phyloP scores from a whole-genome alignment of 2,329 filamentous ascomycete genomes.

The Lasiodiplodia hormozganensis region DNA sequence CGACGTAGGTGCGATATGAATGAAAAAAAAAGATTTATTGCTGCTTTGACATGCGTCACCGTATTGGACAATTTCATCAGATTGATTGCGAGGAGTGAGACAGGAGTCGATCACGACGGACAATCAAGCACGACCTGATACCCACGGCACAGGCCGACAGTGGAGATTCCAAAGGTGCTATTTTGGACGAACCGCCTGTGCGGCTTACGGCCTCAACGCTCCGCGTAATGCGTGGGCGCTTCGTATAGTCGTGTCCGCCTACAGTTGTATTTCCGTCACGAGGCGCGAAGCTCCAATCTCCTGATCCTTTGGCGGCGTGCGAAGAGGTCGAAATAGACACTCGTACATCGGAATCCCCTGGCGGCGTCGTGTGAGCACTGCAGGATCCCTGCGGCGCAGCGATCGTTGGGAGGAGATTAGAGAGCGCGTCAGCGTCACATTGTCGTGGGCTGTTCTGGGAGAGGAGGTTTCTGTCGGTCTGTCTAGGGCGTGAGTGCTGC shows the following conservation, averaged over 20 bases:
- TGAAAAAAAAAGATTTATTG: conserved; percentile 19
- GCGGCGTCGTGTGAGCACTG: neutral
- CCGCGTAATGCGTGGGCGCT: neutral
- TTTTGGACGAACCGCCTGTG: neutral
- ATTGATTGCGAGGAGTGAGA: conserved; percentile 23
- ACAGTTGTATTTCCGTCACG: neutral
- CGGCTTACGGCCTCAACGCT: conserved; percentile 5
- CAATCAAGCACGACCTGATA: conserved; percentile 20
- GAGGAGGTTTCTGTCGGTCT: neutral
- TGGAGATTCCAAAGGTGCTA: neutral
- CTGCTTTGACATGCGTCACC: conserved; percentile 14
- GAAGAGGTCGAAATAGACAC: neutral
- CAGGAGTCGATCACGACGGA: conserved; percentile 23
- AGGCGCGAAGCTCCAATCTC: neutral
- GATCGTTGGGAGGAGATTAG: conserved; percentile 12
- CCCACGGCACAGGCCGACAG: conserved; percentile 1
- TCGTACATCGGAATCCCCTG: conserved; percentile 2
- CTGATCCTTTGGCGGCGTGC: conserved; percentile 1
- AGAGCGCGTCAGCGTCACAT: neutral
- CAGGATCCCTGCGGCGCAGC: neutral
- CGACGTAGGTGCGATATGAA: conserved; percentile 12
- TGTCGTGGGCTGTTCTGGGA: neutral
- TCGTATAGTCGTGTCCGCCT: neutral
- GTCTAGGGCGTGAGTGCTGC: neutral
- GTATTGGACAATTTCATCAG: conserved; percentile 17